A percentile compares a stretch with the other conserved stretches of the same genome.
These are phyloP conservation scores for Pleurotus eryngii DNA, from an alignment of 768 basidiomycete species.

Conservation along the genomic window DNA sequence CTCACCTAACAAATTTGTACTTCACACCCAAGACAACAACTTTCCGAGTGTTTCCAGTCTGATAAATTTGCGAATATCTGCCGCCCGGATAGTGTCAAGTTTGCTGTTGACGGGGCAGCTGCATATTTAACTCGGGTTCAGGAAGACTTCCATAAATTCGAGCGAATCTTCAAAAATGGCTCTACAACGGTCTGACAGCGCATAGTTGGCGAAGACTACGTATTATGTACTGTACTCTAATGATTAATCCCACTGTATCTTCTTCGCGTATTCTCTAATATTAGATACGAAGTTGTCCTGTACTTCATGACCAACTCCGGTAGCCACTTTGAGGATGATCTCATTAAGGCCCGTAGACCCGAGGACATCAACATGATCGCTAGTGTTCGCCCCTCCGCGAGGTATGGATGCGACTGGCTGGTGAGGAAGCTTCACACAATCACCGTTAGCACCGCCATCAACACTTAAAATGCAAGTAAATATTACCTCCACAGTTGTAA, in stretches of 20 bases:
- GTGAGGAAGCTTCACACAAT: slow-evolving; percentile 65
- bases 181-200: not conserved
- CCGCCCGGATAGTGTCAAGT: not conserved
- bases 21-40: not conserved
- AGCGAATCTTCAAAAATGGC: slow-evolving; percentile 11
- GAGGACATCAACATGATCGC: slow-evolving; percentile 85
- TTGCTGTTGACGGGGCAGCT: not conserved
- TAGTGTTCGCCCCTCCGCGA: slow-evolving; percentile 89
- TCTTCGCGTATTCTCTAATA: slow-evolving; percentile 71
- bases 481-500: slow-evolving; percentile 81
- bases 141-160: not conserved
- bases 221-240: slow-evolving; percentile 5
- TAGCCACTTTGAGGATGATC: slow-evolving; percentile 86
- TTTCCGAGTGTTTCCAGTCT: not conserved
- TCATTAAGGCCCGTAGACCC: slow-evolving; percentile 83
- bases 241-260: slow-evolving; percentile 73
- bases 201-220: not conserved
- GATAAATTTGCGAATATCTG: not conserved
- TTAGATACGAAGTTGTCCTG: slow-evolving; percentile 68
- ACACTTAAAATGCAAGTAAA: not conserved
- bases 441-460: not conserved
- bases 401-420: slow-evolving; percentile 67
- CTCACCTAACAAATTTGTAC: not conserved
- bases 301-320: slow-evolving; percentile 75
- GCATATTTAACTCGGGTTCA: not conserved